A percentile compares a stretch with the other conserved stretches of the same genome.
Conservation (phyloP, 768 basidiomycete species). For the Suillus ampliporus region DNA sequence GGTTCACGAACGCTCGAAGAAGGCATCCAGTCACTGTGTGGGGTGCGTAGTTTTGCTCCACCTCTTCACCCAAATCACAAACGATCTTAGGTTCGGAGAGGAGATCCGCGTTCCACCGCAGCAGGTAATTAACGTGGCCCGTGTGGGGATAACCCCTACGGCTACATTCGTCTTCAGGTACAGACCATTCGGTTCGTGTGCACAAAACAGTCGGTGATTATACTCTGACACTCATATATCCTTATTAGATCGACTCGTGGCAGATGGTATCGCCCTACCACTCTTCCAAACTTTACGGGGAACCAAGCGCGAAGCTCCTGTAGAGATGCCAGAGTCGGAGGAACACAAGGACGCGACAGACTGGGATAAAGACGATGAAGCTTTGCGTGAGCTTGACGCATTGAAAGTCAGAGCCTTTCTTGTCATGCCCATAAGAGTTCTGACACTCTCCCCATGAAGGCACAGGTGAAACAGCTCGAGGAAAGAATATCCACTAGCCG, state of each 20-base stretch:
- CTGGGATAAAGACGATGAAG: slow-evolving; percentile 9
- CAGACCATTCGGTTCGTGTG: slow-evolving; percentile 13
- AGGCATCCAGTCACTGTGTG: slow-evolving; percentile 16
- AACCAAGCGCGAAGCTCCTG: slow-evolving; percentile 12
- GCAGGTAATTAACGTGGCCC: slow-evolving; percentile 3
- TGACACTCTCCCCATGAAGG: slow-evolving; percentile 2
- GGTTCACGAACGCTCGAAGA: slow-evolving; percentile 19
- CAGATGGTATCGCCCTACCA: slow-evolving; percentile 11
- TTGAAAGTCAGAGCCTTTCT: slow-evolving; percentile 9
- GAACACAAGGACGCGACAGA: not conserved
- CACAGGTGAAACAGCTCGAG: slow-evolving; percentile 12
- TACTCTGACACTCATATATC: not conserved
- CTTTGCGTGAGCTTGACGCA: slow-evolving; percentile 5
- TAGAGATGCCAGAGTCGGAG: not conserved
- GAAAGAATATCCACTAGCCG: slow-evolving; percentile 12
- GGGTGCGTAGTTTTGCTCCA: slow-evolving; percentile 8
- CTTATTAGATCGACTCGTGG: slow-evolving; percentile 13
- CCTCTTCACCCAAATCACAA: slow-evolving; percentile 1
- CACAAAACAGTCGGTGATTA: not conserved
- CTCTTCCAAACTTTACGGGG: slow-evolving; percentile 5
- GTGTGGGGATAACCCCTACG: slow-evolving; percentile 6
- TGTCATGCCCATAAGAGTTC: slow-evolving; percentile 23
- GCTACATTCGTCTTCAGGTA: slow-evolving; percentile 19
- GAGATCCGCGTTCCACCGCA: slow-evolving; percentile 5
- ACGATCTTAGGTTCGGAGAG: slow-evolving; percentile 13